A percentile compares a stretch with the other conserved stretches of the same genome.
Evolutionary conservation across 192 early-diverging fungal species (phyloP).

Genomic region (Linderina pennispora): DNA sequence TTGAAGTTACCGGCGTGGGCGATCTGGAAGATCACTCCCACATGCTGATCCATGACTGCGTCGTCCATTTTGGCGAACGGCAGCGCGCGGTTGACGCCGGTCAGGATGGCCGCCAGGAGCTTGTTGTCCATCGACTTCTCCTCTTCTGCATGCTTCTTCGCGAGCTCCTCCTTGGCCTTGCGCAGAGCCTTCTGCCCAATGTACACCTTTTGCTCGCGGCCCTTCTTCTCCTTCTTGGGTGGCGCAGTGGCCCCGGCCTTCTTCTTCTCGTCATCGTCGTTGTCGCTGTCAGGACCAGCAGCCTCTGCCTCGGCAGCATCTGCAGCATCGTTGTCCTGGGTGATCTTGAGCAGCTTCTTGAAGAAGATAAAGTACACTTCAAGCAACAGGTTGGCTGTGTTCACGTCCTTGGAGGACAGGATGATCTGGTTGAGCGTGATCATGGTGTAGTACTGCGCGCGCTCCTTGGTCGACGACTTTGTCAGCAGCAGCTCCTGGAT

Average conservation of each 20-base stretch:
- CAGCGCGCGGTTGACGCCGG: slow-evolving; percentile 93
- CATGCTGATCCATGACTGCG: slow-evolving; percentile 68
- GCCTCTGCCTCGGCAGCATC: slow-evolving; percentile 44
- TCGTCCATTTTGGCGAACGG: slow-evolving; percentile 83
- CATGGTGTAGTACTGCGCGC: slow-evolving; percentile 88
- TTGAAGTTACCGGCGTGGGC: slow-evolving; percentile 87
- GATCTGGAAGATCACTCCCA: slow-evolving; percentile 88
- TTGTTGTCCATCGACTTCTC: slow-evolving; percentile 55
- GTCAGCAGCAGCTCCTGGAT: slow-evolving; percentile 80
- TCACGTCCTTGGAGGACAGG: slow-evolving; percentile 64
- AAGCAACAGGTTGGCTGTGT: slow-evolving; percentile 76
- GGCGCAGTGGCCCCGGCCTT: slow-evolving; percentile 2
- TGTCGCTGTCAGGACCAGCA: slow-evolving; percentile 20
- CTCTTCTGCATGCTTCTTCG: slow-evolving; percentile 41
- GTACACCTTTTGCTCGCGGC: slow-evolving; percentile 22
- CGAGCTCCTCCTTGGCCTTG: slow-evolving; percentile 43
- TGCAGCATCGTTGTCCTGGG: slow-evolving; percentile 47
- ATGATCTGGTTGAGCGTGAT: slow-evolving; percentile 91
- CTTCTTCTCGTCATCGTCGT: slow-evolving; percentile 5
- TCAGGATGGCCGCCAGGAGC: slow-evolving; percentile 85
- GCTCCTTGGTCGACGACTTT: slow-evolving; percentile 61
- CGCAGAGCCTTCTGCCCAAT: slow-evolving; percentile 41
- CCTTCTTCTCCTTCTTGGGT: slow-evolving; percentile 10
- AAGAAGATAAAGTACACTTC: slow-evolving; percentile 92
- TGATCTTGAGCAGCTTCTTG: slow-evolving; percentile 64